Base-by-base conservation (phyloP, 495 filamentous ascomycete genomes). In the Hypomontagnella monticulosa region DNA sequence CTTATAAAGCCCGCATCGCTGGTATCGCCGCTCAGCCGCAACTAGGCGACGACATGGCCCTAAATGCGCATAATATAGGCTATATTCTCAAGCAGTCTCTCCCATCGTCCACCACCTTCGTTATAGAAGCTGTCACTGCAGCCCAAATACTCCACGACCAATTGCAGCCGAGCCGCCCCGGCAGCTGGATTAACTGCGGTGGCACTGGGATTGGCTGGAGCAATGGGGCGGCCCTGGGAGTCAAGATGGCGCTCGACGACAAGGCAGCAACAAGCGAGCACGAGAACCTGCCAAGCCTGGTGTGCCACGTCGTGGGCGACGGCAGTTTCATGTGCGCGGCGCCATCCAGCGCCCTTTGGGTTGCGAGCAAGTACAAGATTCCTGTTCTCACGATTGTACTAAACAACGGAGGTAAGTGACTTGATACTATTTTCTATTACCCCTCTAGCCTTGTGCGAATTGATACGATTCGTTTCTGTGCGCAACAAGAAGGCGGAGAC, bases 121-220 rank as follows among this genome's bases (percentile, higher is more conserved):
- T 71, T 20, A 32, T 75, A 11, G 74, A 79, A 62, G 76, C 74
- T 4, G 74, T 75, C 3, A 79, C 76, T 1, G 63, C 57, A 23
- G 38, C 66, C 0, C 69, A 62, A 42, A 40, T 40, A 10, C 51
- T 79, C 32, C 47, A 41, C 3, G 78, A 80, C 20, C 75, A 79
- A 32, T 30, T 79, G n/a, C 76, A 78, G 40, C 43, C 63, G n/a
- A 55, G 36, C 3, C 43, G 67, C 1, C 75, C 78, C 3, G 72
- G 71, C 0, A 74, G 56, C 47, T 75, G 67, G 66, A 73, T 78
- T 30, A 78, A 75, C 36, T 75, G 74, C 57, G 71, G 76, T 15
- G 73, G 72, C 4, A 73, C 69, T 3, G 77, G 78, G 3, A 75
- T 79, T 10, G 73, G 73, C 0, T 80, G 77, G 75, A 74, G 69